Conservation (phyloP, 164 flowering plant species). For the Tetrastigma voinierianum region DNA sequence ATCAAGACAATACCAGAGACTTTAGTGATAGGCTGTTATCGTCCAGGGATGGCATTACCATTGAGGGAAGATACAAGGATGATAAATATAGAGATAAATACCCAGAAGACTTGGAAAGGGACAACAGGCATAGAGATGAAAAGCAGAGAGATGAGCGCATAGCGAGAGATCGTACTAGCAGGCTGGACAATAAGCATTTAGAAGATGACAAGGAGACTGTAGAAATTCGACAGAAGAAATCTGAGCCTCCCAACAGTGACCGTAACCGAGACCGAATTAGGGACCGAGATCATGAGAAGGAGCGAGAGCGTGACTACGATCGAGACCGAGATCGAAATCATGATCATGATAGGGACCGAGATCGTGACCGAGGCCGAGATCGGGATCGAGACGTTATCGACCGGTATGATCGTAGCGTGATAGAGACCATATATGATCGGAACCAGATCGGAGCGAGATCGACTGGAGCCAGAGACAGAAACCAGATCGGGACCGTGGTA, state of each 20-base stretch:
- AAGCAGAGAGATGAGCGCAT: conserved; percentile 30
- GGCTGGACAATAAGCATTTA: conserved; percentile 28
- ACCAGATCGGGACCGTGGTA: too few relatives aligned
- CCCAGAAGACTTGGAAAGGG: conserved; percentile 26
- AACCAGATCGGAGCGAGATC: conserved; percentile 19
- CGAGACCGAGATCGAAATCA: conserved; percentile 6
- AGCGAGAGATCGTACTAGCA: conserved; percentile 21
- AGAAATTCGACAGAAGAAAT: conserved; percentile 28
- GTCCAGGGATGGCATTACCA: conserved; percentile 24
- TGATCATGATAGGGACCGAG: conserved; percentile 7
- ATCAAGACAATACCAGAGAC: conserved; percentile 21
- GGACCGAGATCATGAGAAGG: conserved; percentile 17
- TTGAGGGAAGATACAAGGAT: conserved; percentile 27
- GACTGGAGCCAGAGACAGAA: neutral
- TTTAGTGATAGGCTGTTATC: conserved; percentile 16
- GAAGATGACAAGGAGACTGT: conserved; percentile 26
- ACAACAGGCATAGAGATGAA: conserved; percentile 22
- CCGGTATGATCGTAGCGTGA: conserved; percentile 4
- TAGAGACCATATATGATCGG: conserved; percentile 6
- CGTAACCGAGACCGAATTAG: conserved; percentile 9
- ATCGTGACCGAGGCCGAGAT: conserved; percentile 11
- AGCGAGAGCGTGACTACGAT: conserved; percentile 11
- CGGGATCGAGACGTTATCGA: conserved; percentile 13
- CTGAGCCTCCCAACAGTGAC: conserved; percentile 25
- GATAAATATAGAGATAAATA: conserved; percentile 29